Evolutionary conservation across 202 grass and related monocot species (phyloP), one percentile per base, ranked within the genome.

Genomic region (Zoysia matrella): DNA sequence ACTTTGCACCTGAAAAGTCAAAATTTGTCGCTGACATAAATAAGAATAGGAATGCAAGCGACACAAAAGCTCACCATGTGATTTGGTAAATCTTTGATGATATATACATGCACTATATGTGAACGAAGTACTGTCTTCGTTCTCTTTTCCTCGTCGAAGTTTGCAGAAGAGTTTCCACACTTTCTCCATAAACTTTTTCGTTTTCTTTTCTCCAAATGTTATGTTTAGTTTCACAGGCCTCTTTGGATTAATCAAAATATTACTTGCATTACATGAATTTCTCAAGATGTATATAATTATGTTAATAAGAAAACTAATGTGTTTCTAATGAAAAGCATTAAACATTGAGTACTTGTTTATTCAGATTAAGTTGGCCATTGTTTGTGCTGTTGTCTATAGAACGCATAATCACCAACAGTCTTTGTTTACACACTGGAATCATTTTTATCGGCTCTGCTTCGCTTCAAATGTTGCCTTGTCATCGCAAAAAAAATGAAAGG

Each of bases 371-470:
- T 8, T 55, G 63, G 47, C 49, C 67, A 3, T 65, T 79, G 42
- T 73, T 71, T 47, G 65, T 76, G 72, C 41, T 76, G 14, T 11
- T 36, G 4, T 77, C 9, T 69, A 13, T 43, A 77, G 6, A 52
- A 47, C 22, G 30, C 73, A 82, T 73, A 65, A 77, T 77, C 22
- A 64, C 43, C 30, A 51, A 74, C 56, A 0, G 66, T 78, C 67
- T 44, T 82, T 72, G 50, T 67, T 78, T 60, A 80, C 60, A 16
- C 65, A 55, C 39, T 53, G 62, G 69, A 74, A 79, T 74, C 16
- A 47, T 22, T 74, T 54, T 68, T 73, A 15, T 46, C 11, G 2
- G 71, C 57, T 47, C 67, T 7, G 1, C 13, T 51, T 22, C 50
- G 46, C 39, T 74, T 48, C 47, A 62, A 30, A 11, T 83, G 60